Conservation (phyloP, 2,329 filamentous ascomycete genomes). For the Metarhizium sp. region DNA sequence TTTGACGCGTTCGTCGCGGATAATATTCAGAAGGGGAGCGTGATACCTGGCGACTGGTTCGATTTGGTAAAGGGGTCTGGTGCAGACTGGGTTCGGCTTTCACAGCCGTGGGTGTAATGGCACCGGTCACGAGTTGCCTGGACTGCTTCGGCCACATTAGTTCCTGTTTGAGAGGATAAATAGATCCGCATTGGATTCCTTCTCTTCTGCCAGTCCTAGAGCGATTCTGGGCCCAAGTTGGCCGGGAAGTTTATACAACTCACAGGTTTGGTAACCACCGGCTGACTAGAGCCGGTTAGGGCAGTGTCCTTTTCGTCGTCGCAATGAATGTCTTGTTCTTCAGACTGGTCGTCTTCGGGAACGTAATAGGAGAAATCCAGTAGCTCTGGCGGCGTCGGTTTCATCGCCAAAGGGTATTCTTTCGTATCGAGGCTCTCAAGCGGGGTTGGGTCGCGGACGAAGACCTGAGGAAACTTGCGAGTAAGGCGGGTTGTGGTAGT, state of each 20-base stretch:
- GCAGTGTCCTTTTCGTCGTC: conserved; percentile 12
- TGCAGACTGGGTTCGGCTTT: conserved; percentile 16
- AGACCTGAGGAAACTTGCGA: conserved; percentile 73
- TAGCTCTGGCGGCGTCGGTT: conserved; percentile 72
- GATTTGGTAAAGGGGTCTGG: conserved; percentile 16
- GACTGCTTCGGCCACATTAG: conserved; percentile 10
- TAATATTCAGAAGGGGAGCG: conserved; percentile 25
- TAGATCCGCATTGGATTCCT: background rate
- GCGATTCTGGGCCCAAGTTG: background rate
- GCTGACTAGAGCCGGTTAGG: background rate
- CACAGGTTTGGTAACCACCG: conserved; percentile 11
- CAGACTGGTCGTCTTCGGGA: conserved; percentile 23
- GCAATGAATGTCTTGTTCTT: conserved; percentile 17
- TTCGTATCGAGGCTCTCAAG: conserved; percentile 71
- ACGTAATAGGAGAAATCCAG: conserved; percentile 66
- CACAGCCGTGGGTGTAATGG: conserved; percentile 16
- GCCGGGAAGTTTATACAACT: conserved; percentile 3
- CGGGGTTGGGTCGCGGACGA: conserved; percentile 63
- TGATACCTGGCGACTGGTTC: conserved; percentile 20
- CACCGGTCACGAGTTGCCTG: conserved; percentile 12
- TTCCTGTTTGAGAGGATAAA: background rate
- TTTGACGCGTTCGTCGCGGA: conserved; percentile 20
- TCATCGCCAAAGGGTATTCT: conserved; percentile 78
- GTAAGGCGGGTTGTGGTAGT: conserved; percentile 91
- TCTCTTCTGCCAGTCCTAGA: background rate